Evolutionary conservation across 164 flowering plant species (phyloP).

Genomic region (Saururus chinensis): DNA sequence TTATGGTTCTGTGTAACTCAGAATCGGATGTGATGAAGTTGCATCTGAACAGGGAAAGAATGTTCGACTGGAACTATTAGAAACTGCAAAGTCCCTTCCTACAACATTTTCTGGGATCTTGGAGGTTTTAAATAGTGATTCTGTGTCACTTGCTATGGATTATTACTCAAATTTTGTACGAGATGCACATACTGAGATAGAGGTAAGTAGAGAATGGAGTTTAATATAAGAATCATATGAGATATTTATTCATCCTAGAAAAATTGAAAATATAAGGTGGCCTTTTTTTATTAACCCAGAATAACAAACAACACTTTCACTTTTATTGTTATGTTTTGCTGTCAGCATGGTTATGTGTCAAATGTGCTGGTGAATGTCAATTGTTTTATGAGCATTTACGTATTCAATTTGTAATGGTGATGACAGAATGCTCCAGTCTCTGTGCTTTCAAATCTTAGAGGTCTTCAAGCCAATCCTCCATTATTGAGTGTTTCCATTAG

Average conservation of each 20-base stretch:
- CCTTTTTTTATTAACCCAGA: too few species aligned
- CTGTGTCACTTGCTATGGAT: slow-evolving; percentile 58
- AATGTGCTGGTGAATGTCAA: not conserved
- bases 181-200: slow-evolving; percentile 78
- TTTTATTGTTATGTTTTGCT: too few species aligned
- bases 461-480: slow-evolving; percentile 60
- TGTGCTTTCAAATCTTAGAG: slow-evolving; percentile 53
- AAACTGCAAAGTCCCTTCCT: slow-evolving; percentile 81
- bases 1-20: too few species aligned
- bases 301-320: too few species aligned
- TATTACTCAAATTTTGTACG: slow-evolving; percentile 74
- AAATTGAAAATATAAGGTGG: too few species aligned
- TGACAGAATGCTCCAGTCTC: slow-evolving; percentile 40
- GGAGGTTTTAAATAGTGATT: slow-evolving; percentile 61
- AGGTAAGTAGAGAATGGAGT: slow-evolving; percentile 28
- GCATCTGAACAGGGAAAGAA: slow-evolving; percentile 52
- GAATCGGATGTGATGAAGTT: slow-evolving; percentile 2
- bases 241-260: not conserved
- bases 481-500: slow-evolving; percentile 49
- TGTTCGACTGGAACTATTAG: slow-evolving; percentile 77
- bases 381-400: not conserved
- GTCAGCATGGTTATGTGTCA: too few species aligned
- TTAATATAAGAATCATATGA: not conserved
- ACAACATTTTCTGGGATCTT: slow-evolving; percentile 49
- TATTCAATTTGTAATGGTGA: slow-evolving; percentile 7